These are phyloP conservation scores for Alternaria hordeiaustralica DNA, from an alignment of 2,329 filamentous ascomycete genomes.

Conservation along the genomic window DNA sequence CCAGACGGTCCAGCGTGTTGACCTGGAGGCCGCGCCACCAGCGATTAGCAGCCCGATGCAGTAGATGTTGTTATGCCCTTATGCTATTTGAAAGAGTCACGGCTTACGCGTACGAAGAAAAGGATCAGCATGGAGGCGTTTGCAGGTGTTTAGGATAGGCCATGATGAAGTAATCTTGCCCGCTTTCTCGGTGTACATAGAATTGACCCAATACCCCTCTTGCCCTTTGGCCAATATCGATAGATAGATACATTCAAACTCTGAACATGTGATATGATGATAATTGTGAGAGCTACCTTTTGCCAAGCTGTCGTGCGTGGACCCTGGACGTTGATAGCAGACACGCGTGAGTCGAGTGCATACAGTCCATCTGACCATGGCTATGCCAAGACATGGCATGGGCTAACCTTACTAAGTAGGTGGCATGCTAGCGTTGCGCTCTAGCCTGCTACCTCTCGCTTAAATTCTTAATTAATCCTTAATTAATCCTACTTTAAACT, in stretches of 20 bases:
- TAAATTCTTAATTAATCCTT: no score
- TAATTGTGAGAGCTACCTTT: not conserved
- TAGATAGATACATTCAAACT: not conserved
- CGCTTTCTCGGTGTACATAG: conserved; percentile 32
- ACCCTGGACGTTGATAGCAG: not conserved
- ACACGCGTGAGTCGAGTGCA: not conserved
- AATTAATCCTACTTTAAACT: no score
- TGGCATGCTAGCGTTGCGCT: no score
- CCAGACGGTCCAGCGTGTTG: conserved; percentile 58
- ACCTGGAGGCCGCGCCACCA: conserved; percentile 59
- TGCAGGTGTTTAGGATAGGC: conserved; percentile 17
- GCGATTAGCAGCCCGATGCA: conserved; percentile 43
- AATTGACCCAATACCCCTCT: conserved; percentile 45
- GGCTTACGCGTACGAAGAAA: conserved; percentile 14
- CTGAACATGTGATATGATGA: not conserved
- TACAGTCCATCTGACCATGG: no score
- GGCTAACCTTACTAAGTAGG: no score
- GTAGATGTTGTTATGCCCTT: conserved; percentile 17
- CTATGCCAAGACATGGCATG: no score
- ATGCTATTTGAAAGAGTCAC: conserved; percentile 7
- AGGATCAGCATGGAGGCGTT: conserved; percentile 25
- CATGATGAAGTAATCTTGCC: conserved; percentile 22
- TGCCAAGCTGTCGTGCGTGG: conserved; percentile 16
- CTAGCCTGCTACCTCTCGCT: no score
- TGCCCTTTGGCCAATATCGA: conserved; percentile 18